Base-by-base conservation (phyloP, 495 filamentous ascomycete genomes). In the Penicillium crystallinum region DNA sequence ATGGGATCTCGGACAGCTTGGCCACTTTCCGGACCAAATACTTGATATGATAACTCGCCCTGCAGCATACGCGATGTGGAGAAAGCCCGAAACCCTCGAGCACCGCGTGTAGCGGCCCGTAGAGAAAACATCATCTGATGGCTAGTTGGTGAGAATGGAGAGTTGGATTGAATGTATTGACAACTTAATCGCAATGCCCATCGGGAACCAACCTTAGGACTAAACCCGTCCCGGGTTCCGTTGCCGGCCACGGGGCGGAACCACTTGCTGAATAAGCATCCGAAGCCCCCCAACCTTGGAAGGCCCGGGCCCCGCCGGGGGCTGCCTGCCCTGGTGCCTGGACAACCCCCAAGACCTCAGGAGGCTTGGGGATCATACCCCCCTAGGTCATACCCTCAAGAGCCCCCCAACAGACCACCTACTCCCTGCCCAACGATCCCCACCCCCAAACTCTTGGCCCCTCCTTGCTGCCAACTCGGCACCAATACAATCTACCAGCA, bases 1-100 rank as follows among this genome's bases (percentile, higher is more conserved):
- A 98, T 87, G 1, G 93, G 90, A 39, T 79, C 78, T 17, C 65
- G 64, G 31, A 52, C 58, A 33, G 55, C 54, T 34, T 71, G 57
- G 45, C 63, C 67, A 15, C 58, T 65, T 46, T 74, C 69, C 1
- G 73, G 73, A 1, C 68, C 69, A 46, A 68, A 73, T 25, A 74
- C 69, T 49, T 76, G 70, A 52, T 67, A 76, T 3, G 72, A 62
- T 29, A 76, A 62, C 42, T 75, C 69, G 9, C 58, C 46, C 6
- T 56, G 62, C 29, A 59, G 52, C 6, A 59, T 52, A 0, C 59
- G 58, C 5, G 66, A 59, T 21, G 72, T 70, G 5, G 73, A 76
- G 52, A 76, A 75, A 8, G 62, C 42, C 1, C 73, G 68, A 38
- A 63, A n/a, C 18, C 59, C 53, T 0, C 60, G 21, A 1, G 41